Percentiles rank a stretch among this genome's conserved stretches.
These are phyloP conservation scores for Wakefieldia striispora DNA, from an alignment of 768 basidiomycete species.

Conservation along the genomic window DNA sequence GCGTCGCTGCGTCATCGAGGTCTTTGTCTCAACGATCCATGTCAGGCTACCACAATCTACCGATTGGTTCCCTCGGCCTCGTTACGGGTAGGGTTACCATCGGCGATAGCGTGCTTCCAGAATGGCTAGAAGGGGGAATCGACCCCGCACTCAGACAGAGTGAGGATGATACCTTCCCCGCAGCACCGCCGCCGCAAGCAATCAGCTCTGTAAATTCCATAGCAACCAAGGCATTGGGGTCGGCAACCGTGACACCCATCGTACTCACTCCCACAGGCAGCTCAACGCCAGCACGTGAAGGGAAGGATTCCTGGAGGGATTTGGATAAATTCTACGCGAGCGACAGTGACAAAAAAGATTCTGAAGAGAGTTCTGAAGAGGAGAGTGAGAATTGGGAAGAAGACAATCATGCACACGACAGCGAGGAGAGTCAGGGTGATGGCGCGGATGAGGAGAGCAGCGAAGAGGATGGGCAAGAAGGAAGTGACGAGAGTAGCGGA, in stretches of 20 bases:
- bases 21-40: conserved; percentile 3
- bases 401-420: conserved; percentile 24
- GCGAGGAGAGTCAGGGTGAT: conserved; percentile 31
- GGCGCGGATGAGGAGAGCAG: conserved; percentile 18
- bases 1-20: conserved; percentile 17
- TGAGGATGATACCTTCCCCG: conserved; percentile 48
- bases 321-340: conserved; percentile 75
- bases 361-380: conserved; percentile 29
- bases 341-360: conserved; percentile 33
- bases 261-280: conserved; percentile 55
- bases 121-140: conserved; percentile 87
- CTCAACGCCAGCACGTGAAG: conserved; percentile 45
- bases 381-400: conserved; percentile 34
- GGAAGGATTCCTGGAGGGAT: conserved; percentile 51
- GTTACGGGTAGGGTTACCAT: conserved; percentile 55
- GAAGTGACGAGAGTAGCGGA: conserved; percentile 15
- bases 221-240: conserved; percentile 27
- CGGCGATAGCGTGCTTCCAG: conserved; percentile 53
- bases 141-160: conserved; percentile 73
- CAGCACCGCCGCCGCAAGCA: conserved; percentile 35
- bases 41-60: conserved; percentile 38
- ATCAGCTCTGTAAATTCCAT: conserved; percentile 38
- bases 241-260: conserved; percentile 41
- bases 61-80: conserved; percentile 66
- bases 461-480: conserved; percentile 18